These are phyloP conservation scores for Aspergillus taichungensis DNA, from an alignment of 495 filamentous ascomycete species.

Conservation along the genomic window DNA sequence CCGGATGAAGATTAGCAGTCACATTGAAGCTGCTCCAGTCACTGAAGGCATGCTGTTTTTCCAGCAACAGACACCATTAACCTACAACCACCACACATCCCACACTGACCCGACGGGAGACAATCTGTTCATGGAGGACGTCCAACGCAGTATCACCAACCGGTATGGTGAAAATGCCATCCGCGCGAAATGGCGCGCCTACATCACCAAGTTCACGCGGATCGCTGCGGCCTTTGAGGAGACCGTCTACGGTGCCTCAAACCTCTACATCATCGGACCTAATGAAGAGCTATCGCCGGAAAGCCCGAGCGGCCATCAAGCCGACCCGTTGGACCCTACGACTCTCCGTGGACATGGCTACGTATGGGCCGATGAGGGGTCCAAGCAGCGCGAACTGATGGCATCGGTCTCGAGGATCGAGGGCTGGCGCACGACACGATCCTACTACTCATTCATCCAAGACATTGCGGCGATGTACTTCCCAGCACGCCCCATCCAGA, in stretches of 20 bases:
- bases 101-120: constrained; percentile 76
- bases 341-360: constrained; percentile 77
- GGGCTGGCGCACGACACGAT: constrained; percentile 89
- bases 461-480: constrained; percentile 49
- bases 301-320: constrained; percentile 36
- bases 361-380: constrained; percentile 78
- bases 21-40: constrained; percentile 64
- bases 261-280: constrained; percentile 77
- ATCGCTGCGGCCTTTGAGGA: constrained; percentile 94
- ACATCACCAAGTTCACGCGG: constrained; percentile 82
- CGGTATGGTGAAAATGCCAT: constrained; percentile 87
- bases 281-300: constrained; percentile 40
- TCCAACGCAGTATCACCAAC: constrained; percentile 71
- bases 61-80: constrained; percentile 63
- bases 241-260: constrained; percentile 80
- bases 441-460: constrained; percentile 91
- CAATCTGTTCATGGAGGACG: constrained; percentile 76
- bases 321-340: constrained; percentile 45
- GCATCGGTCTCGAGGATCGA: constrained; percentile 89
- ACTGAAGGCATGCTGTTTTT: constrained; percentile 80
- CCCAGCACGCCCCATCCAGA: constrained; percentile 64
- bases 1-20: constrained; percentile 83
- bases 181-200: constrained; percentile 81
- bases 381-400: constrained; percentile 75
- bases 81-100: constrained; percentile 37